Percentiles rank a stretch among this genome's conserved stretches.
Evolutionary conservation across 1,139 yeast species (phyloP).

Genomic region (Yamadazyma sp.): DNA sequence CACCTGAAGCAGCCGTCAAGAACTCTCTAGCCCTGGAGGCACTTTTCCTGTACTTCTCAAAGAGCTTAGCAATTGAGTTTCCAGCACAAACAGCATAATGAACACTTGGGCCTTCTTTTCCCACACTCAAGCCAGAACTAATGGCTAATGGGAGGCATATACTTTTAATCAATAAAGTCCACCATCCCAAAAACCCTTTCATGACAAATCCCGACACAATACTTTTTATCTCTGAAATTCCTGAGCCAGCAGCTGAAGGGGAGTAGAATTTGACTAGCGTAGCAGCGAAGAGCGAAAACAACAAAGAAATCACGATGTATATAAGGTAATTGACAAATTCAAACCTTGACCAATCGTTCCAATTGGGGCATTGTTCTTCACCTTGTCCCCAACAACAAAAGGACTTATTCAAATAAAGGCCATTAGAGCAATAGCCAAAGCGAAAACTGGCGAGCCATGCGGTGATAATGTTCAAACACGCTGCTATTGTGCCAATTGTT

Average conservation of each 20-base stretch:
- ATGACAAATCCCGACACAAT: constrained; percentile 88
- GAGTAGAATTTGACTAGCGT: constrained; percentile 68
- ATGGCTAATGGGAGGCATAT: constrained; percentile 84
- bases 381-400: constrained; percentile 81
- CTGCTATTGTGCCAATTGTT: constrained; percentile 79
- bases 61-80: constrained; percentile 57
- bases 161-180: constrained; percentile 73
- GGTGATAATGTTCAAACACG: constrained; percentile 73
- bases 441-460: constrained; percentile 83
- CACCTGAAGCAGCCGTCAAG: constrained; percentile 60
- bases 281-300: constrained; percentile 67
- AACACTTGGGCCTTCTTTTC: constrained; percentile 85
- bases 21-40: constrained; percentile 57
- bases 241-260: constrained; percentile 95
- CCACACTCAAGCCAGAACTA: constrained; percentile 76
- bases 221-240: constrained; percentile 94
- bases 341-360: constrained; percentile 56
- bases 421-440: constrained; percentile 71
- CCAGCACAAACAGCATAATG: constrained; percentile 87
- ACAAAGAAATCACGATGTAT: constrained; percentile 59
- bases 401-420: constrained; percentile 67
- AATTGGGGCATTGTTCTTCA: constrained; percentile 47
- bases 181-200: constrained; percentile 73
- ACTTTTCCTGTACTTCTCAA: constrained; percentile 43
- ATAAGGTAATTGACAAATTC: constrained; percentile 51